These are phyloP conservation scores for Mariannaea sp. DNA, from an alignment of 2,329 filamentous ascomycete species.

Conservation along the genomic window DNA sequence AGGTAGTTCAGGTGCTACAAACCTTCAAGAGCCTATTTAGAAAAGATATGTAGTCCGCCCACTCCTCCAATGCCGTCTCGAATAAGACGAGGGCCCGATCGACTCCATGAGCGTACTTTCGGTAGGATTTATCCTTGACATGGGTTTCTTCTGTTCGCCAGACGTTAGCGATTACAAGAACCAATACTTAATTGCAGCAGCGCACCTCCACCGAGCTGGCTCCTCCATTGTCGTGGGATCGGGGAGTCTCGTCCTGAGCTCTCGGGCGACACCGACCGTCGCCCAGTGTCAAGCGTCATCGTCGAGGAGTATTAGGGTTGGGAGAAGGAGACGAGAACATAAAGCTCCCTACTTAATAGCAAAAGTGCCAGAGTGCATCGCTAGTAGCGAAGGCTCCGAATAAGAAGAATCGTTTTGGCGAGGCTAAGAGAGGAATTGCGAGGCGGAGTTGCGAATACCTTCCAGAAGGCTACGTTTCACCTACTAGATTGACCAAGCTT, in stretches of 20 bases:
- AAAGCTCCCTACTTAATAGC: conserved; percentile 20
- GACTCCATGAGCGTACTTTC: conserved; percentile 86
- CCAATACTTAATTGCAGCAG: background rate
- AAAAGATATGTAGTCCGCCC: conserved; percentile 99
- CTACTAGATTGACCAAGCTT: conserved; percentile 16
- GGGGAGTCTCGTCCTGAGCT: conserved; percentile 84
- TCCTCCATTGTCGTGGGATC: conserved; percentile 75
- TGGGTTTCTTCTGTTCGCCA: conserved; percentile 56
- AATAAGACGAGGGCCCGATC: conserved; percentile 88
- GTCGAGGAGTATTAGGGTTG: conserved; percentile 36
- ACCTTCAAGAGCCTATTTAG: conserved; percentile 89
- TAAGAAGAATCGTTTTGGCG: conserved; percentile 9
- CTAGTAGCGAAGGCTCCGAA: conserved; percentile 16
- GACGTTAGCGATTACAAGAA: conserved; percentile 16
- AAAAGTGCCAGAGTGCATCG: conserved; percentile 25
- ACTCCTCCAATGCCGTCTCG: conserved; percentile 93
- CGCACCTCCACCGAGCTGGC: conserved; percentile 74
- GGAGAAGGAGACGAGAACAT: conserved; percentile 31
- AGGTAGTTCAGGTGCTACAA: conserved; percentile 22
- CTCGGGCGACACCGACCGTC: conserved; percentile 72
- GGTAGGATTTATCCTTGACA: conserved; percentile 71
- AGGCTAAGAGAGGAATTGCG: conserved; percentile 20
- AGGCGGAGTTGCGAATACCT: conserved; percentile 27
- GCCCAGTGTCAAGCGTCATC: conserved; percentile 69
- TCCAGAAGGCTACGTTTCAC: conserved; percentile 39